Evolutionary conservation across 306 rosid genomes (phyloP), one percentile per base, ranked within the genome.

Genomic region (Quercus mongolica): DNA sequence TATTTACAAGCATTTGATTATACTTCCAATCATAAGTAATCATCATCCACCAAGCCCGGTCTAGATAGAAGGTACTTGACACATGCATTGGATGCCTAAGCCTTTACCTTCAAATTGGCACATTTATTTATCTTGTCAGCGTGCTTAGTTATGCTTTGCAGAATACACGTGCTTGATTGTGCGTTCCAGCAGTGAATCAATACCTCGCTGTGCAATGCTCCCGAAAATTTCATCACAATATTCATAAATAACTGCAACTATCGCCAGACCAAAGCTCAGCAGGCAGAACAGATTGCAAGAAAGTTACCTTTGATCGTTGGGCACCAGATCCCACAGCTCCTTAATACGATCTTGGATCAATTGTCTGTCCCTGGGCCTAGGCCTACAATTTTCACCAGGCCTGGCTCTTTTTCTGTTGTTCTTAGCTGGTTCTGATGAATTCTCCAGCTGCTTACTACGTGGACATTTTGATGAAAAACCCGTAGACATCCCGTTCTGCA

Each of bases 321-420:
- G 99, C 56, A 90, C 97, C 69, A 96, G 85, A 77, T 96, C 98
- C 79, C 99, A 87, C 74, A 93, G 88, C 81, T 96, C 98, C 84
- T 96, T 93, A 15, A 96, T 93, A 25, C 99, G 99, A 77, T 96
- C 98, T 86, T 93, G 99, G 81, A 96, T 96, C 86, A 96, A 85
- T 81, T 96, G 99, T 73, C 99, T 85, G 85, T 96, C 99, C 91
- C 98, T 91, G 31, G 98, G 99, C 81, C 99, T 89, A 57, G 99
- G 99, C 85, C 94, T 91, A 83, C 91, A 83, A 83, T 85, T 91
- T 83, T 93, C 99, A 65, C 99, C 97, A 2, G 97, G 93, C 79
- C 93, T 86, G 35, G 96, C 90, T 83, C 96, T 91, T 89, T 94
- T 95, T 84, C 91, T 93, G 74, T 81, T 90, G 84, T 85, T 92